These are phyloP conservation scores for Brasilioporus rufonigricans DNA, from an alignment of 768 basidiomycete genomes.

Conservation along the genomic window DNA sequence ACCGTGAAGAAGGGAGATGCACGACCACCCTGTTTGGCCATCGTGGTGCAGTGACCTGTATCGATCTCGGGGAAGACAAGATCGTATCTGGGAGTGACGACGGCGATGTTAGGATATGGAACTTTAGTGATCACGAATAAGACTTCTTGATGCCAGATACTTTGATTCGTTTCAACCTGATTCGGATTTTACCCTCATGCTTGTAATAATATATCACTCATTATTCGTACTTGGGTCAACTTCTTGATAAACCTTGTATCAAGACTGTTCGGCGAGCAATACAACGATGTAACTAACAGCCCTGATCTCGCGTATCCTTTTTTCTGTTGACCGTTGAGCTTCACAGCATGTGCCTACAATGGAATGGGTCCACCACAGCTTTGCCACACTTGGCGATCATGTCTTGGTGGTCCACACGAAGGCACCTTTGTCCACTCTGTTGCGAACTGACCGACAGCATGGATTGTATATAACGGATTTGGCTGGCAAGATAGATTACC, in stretches of 20 bases:
- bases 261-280: no score
- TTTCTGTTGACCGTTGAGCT: no score
- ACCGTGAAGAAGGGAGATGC: constrained; percentile 83
- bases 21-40: constrained; percentile 91
- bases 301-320: no score
- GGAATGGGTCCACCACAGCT: neutral
- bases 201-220: neutral
- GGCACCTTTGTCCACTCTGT: constrained; percentile 15
- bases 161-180: neutral
- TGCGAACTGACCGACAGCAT: neutral
- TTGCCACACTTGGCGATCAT: constrained; percentile 1
- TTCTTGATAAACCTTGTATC: no score
- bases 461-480: constrained; percentile 15
- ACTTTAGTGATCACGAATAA: constrained; percentile 42
- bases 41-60: constrained; percentile 88
- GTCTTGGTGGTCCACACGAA: constrained; percentile 9
- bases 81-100: constrained; percentile 97
- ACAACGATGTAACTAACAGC: no score
- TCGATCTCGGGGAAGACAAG: constrained; percentile 90
- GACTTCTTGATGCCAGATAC: neutral
- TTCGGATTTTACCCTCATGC: neutral
- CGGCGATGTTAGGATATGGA: constrained; percentile 84
- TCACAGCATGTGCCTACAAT: no score
- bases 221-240: neutral
- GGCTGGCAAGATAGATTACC: neutral